Conservation (phyloP, 2,329 filamentous ascomycete genomes). For the Bipolaris sorokiniana region DNA sequence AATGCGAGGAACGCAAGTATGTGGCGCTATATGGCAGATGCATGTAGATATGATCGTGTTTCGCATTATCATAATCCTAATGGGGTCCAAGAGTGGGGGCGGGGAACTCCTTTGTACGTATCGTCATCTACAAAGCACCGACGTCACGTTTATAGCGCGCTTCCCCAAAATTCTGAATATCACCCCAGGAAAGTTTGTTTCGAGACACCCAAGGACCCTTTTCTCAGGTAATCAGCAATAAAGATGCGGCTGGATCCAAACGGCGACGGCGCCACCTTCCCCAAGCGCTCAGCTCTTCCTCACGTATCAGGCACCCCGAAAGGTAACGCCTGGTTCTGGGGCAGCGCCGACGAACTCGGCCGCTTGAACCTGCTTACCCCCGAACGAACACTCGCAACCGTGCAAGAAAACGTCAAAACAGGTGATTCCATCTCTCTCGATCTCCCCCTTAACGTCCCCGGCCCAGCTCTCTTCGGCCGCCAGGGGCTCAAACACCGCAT, state of each 20-base stretch:
- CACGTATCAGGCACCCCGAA: conserved; percentile 30
- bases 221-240: not conserved
- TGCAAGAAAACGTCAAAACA: conserved; percentile 58
- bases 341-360: conserved; percentile 53
- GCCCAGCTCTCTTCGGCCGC: conserved; percentile 62
- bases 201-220: not conserved
- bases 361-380: conserved; percentile 67
- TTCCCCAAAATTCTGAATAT: too few species aligned
- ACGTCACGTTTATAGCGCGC: conserved; percentile 6
- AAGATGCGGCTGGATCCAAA: conserved; percentile 30
- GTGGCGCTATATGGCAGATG: not conserved
- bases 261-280: conserved; percentile 26
- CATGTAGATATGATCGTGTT: not conserved
- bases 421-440: conserved; percentile 63
- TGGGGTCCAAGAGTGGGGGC: conserved; percentile 2
- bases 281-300: conserved; percentile 28
- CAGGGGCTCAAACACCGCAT: conserved; percentile 56
- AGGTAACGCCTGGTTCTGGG: conserved; percentile 35
- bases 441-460: conserved; percentile 63
- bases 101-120: not conserved
- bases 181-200: too few species aligned
- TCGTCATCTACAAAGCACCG: not conserved
- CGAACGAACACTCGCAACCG: conserved; percentile 58
- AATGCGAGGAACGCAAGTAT: not conserved
- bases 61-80: conserved; percentile 3